Base-by-base conservation (phyloP, 1,284 basidiomycete genomes). In the Tilletia caries region DNA sequence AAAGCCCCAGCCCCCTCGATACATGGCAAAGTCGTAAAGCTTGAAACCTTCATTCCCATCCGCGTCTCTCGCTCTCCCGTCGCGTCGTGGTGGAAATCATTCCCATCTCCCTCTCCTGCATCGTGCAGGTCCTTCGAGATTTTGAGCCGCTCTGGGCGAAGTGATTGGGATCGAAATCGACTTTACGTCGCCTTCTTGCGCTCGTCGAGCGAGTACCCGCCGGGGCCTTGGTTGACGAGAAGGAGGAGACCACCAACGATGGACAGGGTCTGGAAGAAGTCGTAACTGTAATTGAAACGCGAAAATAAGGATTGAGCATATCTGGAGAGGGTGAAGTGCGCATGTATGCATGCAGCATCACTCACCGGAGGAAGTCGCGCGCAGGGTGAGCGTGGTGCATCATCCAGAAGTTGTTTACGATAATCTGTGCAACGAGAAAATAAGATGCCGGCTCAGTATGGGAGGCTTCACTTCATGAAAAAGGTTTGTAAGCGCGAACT, bases 341-440 rank as follows among this genome's bases (percentile, higher is more conserved):
- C 27, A 62, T 69, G 10, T 83, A 84, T 75, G 81, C 81, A 71
- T 34, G 27, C 66, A 20, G 32, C 54, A 34, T 15, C 32, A 34
- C 58, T 62, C 58, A 1, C 64, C 68, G 96, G 82, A 98, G 88
- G 89, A 98, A 99, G 83, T 99, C 96, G 70, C 95, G 89, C 82
- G 94, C 92, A 71, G 95, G 95, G 85, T 98, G 95, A 64, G 89
- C 89, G 65, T 80, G 75, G 84, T 94, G 91, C n/a, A 98, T 90
- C 76, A 89, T 90, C 96, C 95, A 98, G 91, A 92, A 99, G 86
- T 97, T 97, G 88, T 99, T 99, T 85, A 93, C 92, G 79, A 95
- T 91, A 43, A 98, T 52, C 71, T 74, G 52, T 3, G 23, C 20
- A 41, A 66, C 71, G 72, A 46, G 25, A 37, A 13, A 32, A 69